Evolutionary conservation across 805 yeast species (phyloP).

Genomic region (Millerozyma acaciae): DNA sequence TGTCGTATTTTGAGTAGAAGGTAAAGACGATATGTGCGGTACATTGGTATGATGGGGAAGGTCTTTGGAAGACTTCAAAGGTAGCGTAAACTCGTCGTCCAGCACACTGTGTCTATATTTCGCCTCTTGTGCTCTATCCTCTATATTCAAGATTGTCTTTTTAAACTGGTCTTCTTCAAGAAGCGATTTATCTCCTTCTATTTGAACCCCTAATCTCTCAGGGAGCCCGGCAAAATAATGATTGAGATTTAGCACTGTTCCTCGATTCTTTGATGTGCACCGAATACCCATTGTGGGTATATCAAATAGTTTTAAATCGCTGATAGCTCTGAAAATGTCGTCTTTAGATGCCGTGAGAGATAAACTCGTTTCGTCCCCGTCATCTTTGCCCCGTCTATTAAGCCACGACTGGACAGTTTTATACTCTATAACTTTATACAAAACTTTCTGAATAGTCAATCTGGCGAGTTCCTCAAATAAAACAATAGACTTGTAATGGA

Average conservation of each 20-base stretch:
- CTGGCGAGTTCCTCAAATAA: conserved; percentile 18
- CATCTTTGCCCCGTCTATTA: conserved; percentile 1
- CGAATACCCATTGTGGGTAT: conserved; percentile 10
- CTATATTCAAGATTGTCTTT: neutral
- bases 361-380: neutral
- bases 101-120: neutral
- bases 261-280: conserved; percentile 9
- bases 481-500: conserved; percentile 12
- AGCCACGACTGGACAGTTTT: conserved; percentile 10
- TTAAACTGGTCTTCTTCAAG: neutral
- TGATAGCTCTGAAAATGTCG: neutral
- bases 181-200: neutral
- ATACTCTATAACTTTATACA: conserved; percentile 11
- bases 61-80: neutral
- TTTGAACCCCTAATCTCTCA: conserved; percentile 1
- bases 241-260: neutral
- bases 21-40: conserved; percentile 6
- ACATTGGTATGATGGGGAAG: conserved; percentile 1
- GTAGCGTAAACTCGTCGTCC: neutral
- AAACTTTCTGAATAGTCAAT: conserved; percentile 11
- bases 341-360: neutral
- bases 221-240: conserved; percentile 2
- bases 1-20: neutral
- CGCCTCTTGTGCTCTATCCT: neutral
- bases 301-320: conserved; percentile 9